phyloP scores from a whole-genome alignment of 768 basidiomycete species.

The Cantharellus cinnabarinus region DNA sequence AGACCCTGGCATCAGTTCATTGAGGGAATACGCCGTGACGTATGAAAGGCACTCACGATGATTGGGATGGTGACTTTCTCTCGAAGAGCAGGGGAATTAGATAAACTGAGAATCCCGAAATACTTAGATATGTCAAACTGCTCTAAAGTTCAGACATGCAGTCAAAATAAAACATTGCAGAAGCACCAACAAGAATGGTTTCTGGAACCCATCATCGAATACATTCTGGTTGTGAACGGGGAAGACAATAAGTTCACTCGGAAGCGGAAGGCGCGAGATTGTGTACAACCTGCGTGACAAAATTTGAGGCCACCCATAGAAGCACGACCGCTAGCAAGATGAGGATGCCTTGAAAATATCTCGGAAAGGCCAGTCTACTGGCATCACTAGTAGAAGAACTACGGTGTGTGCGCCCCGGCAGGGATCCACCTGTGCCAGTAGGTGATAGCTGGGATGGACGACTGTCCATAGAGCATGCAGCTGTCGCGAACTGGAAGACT shows the following conservation, averaged over 20 bases:
- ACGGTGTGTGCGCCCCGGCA: not conserved
- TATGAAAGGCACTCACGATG: too few relatives aligned
- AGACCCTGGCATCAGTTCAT: too few relatives aligned
- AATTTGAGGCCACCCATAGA: constrained; percentile 79
- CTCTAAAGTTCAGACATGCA: not conserved
- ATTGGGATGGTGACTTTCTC: not conserved
- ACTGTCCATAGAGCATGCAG: too few relatives aligned
- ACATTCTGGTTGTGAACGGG: constrained; percentile 18
- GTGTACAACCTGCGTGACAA: constrained; percentile 51
- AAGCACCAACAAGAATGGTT: constrained; percentile 60
- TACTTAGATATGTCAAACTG: constrained; percentile 80
- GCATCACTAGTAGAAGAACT: not conserved
- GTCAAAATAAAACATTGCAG: not conserved
- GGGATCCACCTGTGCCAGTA: too few relatives aligned
- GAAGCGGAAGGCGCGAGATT: not conserved
- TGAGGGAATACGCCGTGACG: too few relatives aligned
- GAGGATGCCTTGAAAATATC: constrained; percentile 34
- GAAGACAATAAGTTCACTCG: not conserved
- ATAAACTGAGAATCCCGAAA: constrained; percentile 71
- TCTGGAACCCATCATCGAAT: constrained; percentile 54
- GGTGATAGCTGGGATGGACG: too few relatives aligned
- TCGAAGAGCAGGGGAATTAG: constrained; percentile 37
- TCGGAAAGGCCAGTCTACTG: not conserved
- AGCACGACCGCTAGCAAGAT: constrained; percentile 57
- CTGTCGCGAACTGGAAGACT: too few relatives aligned